Percentiles rank a stretch among this genome's conserved stretches.
Conservation (phyloP, 495 filamentous ascomycete species). For the Penicillium flavigenum region DNA sequence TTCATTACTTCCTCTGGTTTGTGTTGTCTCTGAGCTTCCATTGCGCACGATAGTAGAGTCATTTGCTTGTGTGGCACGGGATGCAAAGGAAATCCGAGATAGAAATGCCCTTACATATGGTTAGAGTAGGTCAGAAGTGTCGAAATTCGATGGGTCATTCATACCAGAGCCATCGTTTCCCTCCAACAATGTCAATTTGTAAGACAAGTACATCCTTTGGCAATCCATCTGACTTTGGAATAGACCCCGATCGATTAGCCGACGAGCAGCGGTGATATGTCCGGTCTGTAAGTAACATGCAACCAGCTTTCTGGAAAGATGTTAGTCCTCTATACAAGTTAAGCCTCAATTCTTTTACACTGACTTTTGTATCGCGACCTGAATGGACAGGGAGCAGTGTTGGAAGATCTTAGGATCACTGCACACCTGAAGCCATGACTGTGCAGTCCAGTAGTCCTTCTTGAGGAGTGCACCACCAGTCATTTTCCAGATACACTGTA, state of each 20-base stretch:
- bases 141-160: neutral
- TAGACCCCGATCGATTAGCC: neutral
- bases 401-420: slow-evolving; percentile 60
- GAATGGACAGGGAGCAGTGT: slow-evolving; percentile 61
- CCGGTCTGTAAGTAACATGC: neutral
- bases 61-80: neutral
- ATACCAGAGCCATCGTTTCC: neutral
- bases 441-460: slow-evolving; percentile 52
- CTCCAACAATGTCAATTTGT: neutral
- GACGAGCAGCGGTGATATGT: neutral
- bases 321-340: neutral
- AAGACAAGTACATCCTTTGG: slow-evolving; percentile 5
- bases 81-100: neutral
- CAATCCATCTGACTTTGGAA: neutral
- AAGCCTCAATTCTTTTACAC: neutral
- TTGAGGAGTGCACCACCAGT: slow-evolving; percentile 57
- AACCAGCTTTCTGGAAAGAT: neutral
- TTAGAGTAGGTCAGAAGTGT: neutral
- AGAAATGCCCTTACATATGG: neutral
- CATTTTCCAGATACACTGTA: slow-evolving; percentile 74
- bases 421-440: slow-evolving; percentile 72
- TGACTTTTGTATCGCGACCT: slow-evolving; percentile 57
- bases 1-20: slow-evolving; percentile 49
- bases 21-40: slow-evolving; percentile 65
- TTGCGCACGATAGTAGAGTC: slow-evolving; percentile 67